Evolutionary conservation across 805 yeast genomes (phyloP), one percentile per base, ranked within the genome.

Genomic region (Yamadazyma endophytica): DNA sequence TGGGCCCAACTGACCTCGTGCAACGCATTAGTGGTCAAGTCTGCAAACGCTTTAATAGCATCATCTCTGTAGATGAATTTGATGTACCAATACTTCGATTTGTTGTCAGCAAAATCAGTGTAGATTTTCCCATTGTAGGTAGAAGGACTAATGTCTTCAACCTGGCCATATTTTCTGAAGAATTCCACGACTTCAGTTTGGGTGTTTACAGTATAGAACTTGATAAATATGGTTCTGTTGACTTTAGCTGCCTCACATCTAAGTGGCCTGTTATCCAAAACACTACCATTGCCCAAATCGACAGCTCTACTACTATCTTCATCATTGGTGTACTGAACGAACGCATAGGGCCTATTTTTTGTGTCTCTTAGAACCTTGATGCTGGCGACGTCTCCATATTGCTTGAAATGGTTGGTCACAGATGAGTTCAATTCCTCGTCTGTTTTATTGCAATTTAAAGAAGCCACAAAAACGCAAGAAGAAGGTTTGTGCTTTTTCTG

Each of bases 221-320:
- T 57, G 26, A 87, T 54, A 50, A 75, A 83, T 24, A 90, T 62
- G 9, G 97, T 89, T 42, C 97, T 70, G 56, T 89, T 90, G 27
- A 89, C 96, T 48, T 83, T 79, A 1, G 97, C 97, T 13, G 79
- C 79, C 58, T 90, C 97, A 58, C 95, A 85, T 34, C 97, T 72
- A 26, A 90, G 75, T 3, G 76, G 64, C 52, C 95, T 70, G 9
- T 88, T 94, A 51, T 84, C 77, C 28, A 88, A 56, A 5, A 64
- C 54, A 5, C 86, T 68, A 35, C 79, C 78, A 46, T 84, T 90
- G 8, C 87, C 95, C 37, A 68, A 66, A 13, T 52, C 56, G 32
- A 87, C 70, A 1, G 96, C 96, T 4, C 42, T 50, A 39, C 69
- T 66, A 4, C 95, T 88, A 42, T 82, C 90, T 6, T 58, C 64